Evolutionary conservation across 2,329 filamentous ascomycete genomes (phyloP), one percentile per base, ranked within the genome.

Genomic region (Alternaria triticina): DNA sequence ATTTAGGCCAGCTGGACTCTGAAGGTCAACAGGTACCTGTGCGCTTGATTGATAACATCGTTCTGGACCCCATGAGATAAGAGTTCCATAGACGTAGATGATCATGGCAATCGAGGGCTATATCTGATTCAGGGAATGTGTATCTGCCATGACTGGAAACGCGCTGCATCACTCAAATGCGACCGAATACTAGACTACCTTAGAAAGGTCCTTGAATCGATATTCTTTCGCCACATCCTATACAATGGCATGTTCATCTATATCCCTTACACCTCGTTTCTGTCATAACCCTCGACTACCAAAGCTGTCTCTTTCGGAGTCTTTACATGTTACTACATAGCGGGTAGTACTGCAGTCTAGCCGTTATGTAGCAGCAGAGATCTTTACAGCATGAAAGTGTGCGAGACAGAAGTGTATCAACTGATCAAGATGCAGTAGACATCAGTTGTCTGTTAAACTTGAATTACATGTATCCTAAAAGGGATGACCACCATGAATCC

Each of bases 11-110:
- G 69, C 79, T 84, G 28, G 88, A 87, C 5, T 80, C 94, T 25
- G 94, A 94, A 4, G 88, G 87, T 59, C 90, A 89, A 4, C 90
- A 90, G 2, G 92, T 92, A 15, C 79, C 89, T 1, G 96, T 99
- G 51, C 86, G 96, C 65, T 82, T 99, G 80, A 97, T 99, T 78
- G 96, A 99, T 77, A 99, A 99, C 75, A 90, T 98, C 68, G 90
- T 97, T n/a, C 61, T 84, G 46, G 68, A 76, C 44, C 75, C 77
- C 33, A 62, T 72, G 47, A 61, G 62, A 65, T 69, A 30, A 64
- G 33, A 40, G 46, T 52, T 20, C n/a, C 20, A 5, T n/a, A 6
- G 6, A 36, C 23, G 12, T 5, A n/a, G 13, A 6, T n/a, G 13
- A 22, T 40, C 13, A 40, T 25, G 30, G n/a, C 11, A n/a, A 9